Base-by-base conservation (phyloP, 2,329 filamentous ascomycete species). In the Aspergillus melleus region DNA sequence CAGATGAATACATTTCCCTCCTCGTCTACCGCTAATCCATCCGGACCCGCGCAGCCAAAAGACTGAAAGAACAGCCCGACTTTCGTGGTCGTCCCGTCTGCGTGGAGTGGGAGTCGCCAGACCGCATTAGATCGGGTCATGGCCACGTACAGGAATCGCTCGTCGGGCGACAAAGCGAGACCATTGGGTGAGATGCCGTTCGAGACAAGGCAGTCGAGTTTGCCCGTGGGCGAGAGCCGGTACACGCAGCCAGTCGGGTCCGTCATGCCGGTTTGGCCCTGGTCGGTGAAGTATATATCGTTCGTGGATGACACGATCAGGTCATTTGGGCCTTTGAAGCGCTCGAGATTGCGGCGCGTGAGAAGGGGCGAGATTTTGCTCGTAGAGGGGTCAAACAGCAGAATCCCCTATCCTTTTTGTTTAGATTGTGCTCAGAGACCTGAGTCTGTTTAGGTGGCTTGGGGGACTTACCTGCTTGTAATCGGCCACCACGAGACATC, bases 271-370 rank as follows among this genome's bases (percentile, higher is more conserved):
- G 77, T 79, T 52, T 80, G 77, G 0, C 78, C 78, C 64, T 80
- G 78, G 47, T 80, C 77, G 1, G 78, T 80, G 39, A 80, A 80
- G 64, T 78, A 80, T 3, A 80, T 60, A 29, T 76, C 74, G 3
- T 68, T 66, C 14, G 70, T 69, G 0, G 73, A 77, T 29, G 76
- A 75, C 4, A 79, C 52, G 16, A 79, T 72, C 1, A 80, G 63
- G 55, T 80, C 77, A 52, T 80, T 80, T 0, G 73, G 74, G 0
- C 78, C 77, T 55, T 80, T 80, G 66, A 80, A 80, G 4, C 77
- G 68, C 50, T 79, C 77, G 0, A 80, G 69, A 47, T 80, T 68
- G 10, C 67, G 67, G 20, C 66, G 66, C 6, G 73, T 72, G 11
- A 79, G 54, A 20, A 73, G 67, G 0, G 73, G 70, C 1, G 63